Evolutionary conservation across 2,329 filamentous ascomycete genomes (phyloP).

Genomic region (Ascosphaera pollenicola): DNA sequence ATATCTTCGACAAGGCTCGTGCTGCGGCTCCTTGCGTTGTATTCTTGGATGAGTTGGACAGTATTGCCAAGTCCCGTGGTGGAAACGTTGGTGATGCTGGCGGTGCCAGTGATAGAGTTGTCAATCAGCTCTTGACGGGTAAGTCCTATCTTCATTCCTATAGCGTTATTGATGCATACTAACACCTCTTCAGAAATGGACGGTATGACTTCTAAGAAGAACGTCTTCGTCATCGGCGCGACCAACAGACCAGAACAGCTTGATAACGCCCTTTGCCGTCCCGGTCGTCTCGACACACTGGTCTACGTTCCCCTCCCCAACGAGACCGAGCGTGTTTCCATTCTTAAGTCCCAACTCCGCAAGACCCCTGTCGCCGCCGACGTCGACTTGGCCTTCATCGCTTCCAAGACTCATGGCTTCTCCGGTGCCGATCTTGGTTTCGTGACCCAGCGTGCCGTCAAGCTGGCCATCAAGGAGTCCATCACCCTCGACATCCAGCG

Average conservation of each 20-base stretch:
- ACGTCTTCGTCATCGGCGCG: slow-evolving; percentile 97
- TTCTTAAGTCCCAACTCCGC: slow-evolving; percentile 87
- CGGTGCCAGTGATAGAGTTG: slow-evolving; percentile 95
- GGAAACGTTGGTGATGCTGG: slow-evolving; percentile 90
- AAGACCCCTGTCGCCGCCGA: slow-evolving; percentile 86
- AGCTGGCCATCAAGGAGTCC: slow-evolving; percentile 97
- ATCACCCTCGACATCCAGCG: slow-evolving; percentile 78
- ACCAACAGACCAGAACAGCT: slow-evolving; percentile 98
- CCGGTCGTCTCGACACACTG: slow-evolving; percentile 92
- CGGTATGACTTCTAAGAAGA: slow-evolving; percentile 36
- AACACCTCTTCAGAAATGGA: not conserved
- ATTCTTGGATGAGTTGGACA: slow-evolving; percentile 96
- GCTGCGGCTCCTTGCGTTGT: slow-evolving; percentile 95
- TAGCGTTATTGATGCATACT: slow-evolving; percentile 29
- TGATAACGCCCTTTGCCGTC: slow-evolving; percentile 92
- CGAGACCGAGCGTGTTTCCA: slow-evolving; percentile 67
- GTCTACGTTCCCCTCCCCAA: slow-evolving; percentile 97
- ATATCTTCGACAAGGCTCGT: slow-evolving; percentile 99
- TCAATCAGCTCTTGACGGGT: slow-evolving; percentile 99
- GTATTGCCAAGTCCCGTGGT: slow-evolving; percentile 97
- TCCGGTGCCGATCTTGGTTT: slow-evolving; percentile 99
- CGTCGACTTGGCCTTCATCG: slow-evolving; percentile 78
- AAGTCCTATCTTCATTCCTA: slow-evolving; percentile 28
- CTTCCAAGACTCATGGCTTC: slow-evolving; percentile 94
- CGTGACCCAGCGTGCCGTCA: slow-evolving; percentile 95